Base-by-base conservation (phyloP, 495 filamentous ascomycete species). In the Polyplosphaeria fusca region DNA sequence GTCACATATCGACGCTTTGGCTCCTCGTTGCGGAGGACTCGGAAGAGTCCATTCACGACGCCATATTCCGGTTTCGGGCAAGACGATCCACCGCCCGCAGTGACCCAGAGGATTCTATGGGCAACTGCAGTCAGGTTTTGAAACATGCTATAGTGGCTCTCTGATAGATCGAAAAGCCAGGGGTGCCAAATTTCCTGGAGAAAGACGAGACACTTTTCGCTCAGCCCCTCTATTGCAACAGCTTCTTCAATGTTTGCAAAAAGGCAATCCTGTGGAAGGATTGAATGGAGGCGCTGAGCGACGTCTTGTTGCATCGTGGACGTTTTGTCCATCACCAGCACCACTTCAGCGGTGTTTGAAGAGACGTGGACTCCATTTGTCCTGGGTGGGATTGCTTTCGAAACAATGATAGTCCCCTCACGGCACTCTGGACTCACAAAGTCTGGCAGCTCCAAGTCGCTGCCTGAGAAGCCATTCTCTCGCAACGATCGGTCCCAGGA, bases 21-120 rank as follows among this genome's bases (percentile, higher is more conserved):
- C 7, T 25, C 16, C 24, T 55, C 58, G 45, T 45, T 55, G 9
- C 58, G 51, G 40, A 61, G 48, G 18, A 54, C 42, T 14, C 57
- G 48, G 25, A 42, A 54, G 1, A 60, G 50, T 1, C 57, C 57
- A 13, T 60, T 14, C 18, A 35, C 32, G 20, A 52, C 30, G 16
- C 24, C 25, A 47, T n/a, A 23, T 26, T 26, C 27, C 4, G 55
- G 55, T 5, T 20, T 45, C 11, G 20, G 3, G 12, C 5, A 19
- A n/a, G n/a, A n/a, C n/a, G n/a, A n/a, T 7, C 50, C 35, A 30
- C 58, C 58, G 5, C 44, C 58, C 13, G 43, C 14, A 20, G 38
- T 49, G 2, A 55, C 50, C 58, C 58, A 61, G 22, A 55, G 42
- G 26, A 55, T 20, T n/a, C 25, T 23, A 12, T 45, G 23, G 2